phyloP scores from a whole-genome alignment of 2,329 filamentous ascomycete genomes.

The Pyrenophora graminea region DNA sequence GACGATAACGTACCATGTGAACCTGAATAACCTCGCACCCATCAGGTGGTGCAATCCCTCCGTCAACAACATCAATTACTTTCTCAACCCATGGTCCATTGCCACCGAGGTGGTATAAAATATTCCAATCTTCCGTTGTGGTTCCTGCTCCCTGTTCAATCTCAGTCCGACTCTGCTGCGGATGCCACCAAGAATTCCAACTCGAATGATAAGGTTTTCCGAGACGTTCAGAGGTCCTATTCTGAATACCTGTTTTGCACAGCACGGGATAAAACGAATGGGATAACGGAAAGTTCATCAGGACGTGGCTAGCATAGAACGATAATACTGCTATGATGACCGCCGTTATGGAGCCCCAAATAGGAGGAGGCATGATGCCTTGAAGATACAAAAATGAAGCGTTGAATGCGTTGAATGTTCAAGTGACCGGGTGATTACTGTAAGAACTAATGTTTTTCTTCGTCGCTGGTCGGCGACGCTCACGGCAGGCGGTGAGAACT shows the following conservation, averaged over 20 bases:
- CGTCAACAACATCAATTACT: conserved; percentile 46
- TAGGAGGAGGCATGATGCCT: conserved; percentile 3
- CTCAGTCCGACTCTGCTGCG: conserved; percentile 22
- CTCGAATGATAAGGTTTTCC: conserved; percentile 40
- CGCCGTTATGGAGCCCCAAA: background rate
- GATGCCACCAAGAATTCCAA: conserved; percentile 44
- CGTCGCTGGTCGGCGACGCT: conserved; percentile 4
- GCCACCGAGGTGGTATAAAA: conserved; percentile 59
- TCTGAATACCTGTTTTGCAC: background rate
- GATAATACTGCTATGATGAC: conserved; percentile 9
- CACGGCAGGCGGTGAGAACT: conserved; percentile 7
- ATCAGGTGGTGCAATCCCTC: conserved; percentile 51
- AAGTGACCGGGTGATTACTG: background rate
- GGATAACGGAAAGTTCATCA: background rate
- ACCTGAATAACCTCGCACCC: conserved; percentile 60
- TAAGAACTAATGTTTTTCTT: conserved; percentile 1
- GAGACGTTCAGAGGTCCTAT: conserved; percentile 15
- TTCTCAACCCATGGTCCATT: conserved; percentile 62
- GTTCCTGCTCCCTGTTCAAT: conserved; percentile 31
- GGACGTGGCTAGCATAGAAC: background rate
- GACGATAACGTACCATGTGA: conserved; percentile 55
- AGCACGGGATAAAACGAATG: conserved; percentile 5
- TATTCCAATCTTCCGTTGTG: conserved; percentile 50
- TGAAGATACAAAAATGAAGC: background rate
- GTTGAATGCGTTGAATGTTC: too few species aligned